These are phyloP conservation scores for Kalanchoe fedtschenkoi DNA, from an alignment of 164 flowering plant genomes.

Conservation along the genomic window DNA sequence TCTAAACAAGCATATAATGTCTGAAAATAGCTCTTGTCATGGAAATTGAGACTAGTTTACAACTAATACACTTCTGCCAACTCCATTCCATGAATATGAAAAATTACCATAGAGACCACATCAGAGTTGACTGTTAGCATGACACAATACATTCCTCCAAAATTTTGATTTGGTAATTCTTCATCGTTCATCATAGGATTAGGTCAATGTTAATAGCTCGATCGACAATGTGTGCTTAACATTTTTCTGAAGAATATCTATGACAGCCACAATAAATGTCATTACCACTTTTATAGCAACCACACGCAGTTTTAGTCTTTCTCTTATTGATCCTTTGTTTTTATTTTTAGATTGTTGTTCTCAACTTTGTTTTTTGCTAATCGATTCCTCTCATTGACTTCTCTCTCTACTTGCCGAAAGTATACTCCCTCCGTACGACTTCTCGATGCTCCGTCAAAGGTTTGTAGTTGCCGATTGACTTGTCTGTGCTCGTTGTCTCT, in stretches of 20 bases:
- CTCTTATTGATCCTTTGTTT: too few relatives aligned
- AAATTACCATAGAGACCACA: conserved; percentile 40
- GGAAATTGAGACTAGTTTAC: conserved; percentile 31
- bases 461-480: too few relatives aligned
- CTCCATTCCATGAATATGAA: conserved; percentile 46
- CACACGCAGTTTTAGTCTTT: conserved; percentile 42
- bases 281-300: conserved; percentile 62
- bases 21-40: conserved; percentile 67
- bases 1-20: conserved; percentile 43
- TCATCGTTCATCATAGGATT: conserved; percentile 77
- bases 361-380: too few relatives aligned
- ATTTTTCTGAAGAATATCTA: conserved; percentile 19
- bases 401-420: too few relatives aligned
- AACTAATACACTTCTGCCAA: conserved; percentile 60
- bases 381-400: too few relatives aligned
- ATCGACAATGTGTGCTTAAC: conserved; percentile 74
- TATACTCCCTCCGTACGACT: too few relatives aligned
- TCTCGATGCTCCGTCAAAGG: too few relatives aligned
- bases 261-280: conserved; percentile 72
- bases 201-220: conserved; percentile 44
- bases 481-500: too few relatives aligned
- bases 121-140: conserved; percentile 51
- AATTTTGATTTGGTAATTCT: conserved; percentile 44
- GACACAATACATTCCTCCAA: conserved; percentile 77
- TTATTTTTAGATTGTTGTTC: too few relatives aligned